phyloP scores from a whole-genome alignment of 192 early-diverging fungal genomes.

The Chytriomyces hyalinus region DNA sequence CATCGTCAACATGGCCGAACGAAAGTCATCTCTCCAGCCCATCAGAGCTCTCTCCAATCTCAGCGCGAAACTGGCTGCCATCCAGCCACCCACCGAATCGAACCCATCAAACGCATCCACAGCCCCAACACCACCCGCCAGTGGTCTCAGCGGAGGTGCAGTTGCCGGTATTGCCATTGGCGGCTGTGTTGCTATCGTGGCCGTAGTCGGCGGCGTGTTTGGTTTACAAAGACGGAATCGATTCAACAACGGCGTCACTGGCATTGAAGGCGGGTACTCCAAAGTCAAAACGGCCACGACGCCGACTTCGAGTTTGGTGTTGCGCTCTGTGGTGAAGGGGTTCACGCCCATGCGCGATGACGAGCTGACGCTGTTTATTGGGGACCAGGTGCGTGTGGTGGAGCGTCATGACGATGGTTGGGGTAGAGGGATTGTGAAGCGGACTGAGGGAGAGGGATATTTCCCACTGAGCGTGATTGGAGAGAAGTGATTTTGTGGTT shows the following conservation, averaged over 20 bases:
- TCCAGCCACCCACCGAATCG: no score
- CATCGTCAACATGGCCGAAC: neutral
- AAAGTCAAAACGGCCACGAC: neutral
- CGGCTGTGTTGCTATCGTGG: neutral
- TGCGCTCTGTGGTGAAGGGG: neutral
- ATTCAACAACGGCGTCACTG: neutral
- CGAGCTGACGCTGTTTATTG: neutral
- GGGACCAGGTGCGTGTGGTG: neutral
- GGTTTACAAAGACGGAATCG: neutral
- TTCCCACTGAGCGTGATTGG: neutral
- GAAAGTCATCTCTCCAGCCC: conserved; percentile 36
- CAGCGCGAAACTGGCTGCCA: no score
- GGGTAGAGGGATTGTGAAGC: neutral
- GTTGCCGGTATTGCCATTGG: neutral
- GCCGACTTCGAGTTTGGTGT: neutral
- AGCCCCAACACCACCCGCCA: neutral
- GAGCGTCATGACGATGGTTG: neutral
- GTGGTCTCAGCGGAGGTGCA: neutral
- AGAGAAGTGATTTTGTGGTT: neutral
- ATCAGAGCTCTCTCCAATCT: no score
- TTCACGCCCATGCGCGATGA: neutral
- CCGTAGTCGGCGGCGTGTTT: neutral
- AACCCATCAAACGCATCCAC: neutral
- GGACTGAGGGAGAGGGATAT: neutral
- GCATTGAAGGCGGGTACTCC: neutral